phyloP scores from a whole-genome alignment of 2,329 filamentous ascomycete genomes.

The Pleomassaria siparia region DNA sequence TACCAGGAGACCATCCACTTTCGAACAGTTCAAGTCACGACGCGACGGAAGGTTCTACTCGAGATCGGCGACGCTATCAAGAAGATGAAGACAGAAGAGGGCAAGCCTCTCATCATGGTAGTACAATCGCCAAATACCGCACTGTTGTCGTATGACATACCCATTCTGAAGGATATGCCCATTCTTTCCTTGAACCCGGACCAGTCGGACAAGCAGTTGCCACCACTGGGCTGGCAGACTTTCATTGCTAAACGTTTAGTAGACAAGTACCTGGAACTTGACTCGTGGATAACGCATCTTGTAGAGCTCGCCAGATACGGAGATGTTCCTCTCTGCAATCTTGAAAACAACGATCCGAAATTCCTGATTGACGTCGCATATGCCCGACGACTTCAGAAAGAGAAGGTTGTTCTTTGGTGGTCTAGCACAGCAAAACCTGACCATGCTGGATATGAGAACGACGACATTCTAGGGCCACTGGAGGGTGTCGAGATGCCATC shows the following conservation, averaged over 20 bases:
- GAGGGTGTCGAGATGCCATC: slow-evolving; percentile 90
- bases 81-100: slow-evolving; percentile 85
- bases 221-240: slow-evolving; percentile 89
- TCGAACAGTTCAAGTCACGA: slow-evolving; percentile 84
- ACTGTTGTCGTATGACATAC: slow-evolving; percentile 80
- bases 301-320: slow-evolving; percentile 87
- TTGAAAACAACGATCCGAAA: slow-evolving; percentile 90
- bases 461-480: slow-evolving; percentile 80
- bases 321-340: slow-evolving; percentile 90
- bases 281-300: slow-evolving; percentile 87
- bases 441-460: slow-evolving; percentile 92
- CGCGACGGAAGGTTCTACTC: slow-evolving; percentile 82
- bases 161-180: slow-evolving; percentile 80
- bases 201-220: slow-evolving; percentile 79
- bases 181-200: slow-evolving; percentile 80
- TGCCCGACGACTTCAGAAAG: slow-evolving; percentile 83
- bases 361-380: slow-evolving; percentile 97
- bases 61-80: slow-evolving; percentile 87
- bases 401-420: slow-evolving; percentile 97
- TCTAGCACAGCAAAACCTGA: slow-evolving; percentile 83
- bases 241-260: slow-evolving; percentile 85
- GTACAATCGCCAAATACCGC: slow-evolving; percentile 86
- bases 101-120: slow-evolving; percentile 77
- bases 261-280: slow-evolving; percentile 88
- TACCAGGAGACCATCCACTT: slow-evolving; percentile 88